Percentiles rank a stretch among this genome's conserved stretches.
phyloP scores from a whole-genome alignment of 192 early-diverging fungal genomes.

The Umbelopsis ramanniana region DNA sequence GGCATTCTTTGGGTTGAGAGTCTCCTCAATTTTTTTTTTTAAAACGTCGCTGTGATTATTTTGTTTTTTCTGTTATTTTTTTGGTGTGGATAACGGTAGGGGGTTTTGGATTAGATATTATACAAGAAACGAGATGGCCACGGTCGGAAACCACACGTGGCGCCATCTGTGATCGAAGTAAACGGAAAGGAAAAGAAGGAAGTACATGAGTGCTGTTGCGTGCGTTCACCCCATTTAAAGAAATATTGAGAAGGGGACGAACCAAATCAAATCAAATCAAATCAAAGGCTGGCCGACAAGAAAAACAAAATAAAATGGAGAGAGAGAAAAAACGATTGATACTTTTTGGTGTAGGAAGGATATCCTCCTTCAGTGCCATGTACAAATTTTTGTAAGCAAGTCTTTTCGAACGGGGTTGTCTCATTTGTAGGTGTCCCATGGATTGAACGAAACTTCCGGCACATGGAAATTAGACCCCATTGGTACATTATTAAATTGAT shows the following conservation, averaged over 20 bases:
- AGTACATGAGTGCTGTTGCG: too few relatives aligned
- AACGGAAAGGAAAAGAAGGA: background rate
- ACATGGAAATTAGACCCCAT: conserved; percentile 14
- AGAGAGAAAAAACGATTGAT: too few relatives aligned
- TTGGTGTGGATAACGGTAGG: background rate
- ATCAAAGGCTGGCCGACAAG: too few relatives aligned
- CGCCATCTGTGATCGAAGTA: background rate
- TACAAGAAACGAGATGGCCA: background rate
- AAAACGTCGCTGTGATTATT: background rate
- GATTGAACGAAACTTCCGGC: background rate
- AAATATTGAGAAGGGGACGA: too few relatives aligned
- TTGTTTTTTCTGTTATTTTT: background rate
- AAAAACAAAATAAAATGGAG: too few relatives aligned
- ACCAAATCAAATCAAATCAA: too few relatives aligned
- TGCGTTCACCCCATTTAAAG: too few relatives aligned
- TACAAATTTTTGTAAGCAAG: background rate
- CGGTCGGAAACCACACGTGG: too few relatives aligned
- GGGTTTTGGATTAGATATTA: background rate
- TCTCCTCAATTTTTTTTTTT: too few relatives aligned
- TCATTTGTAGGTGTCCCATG: conserved; percentile 8
- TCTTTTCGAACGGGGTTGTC: background rate
- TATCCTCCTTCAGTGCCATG: too few relatives aligned
- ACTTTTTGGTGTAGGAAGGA: too few relatives aligned
- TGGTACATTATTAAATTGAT: conserved; percentile 16
- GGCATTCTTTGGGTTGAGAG: too few relatives aligned